A percentile compares a stretch with the other conserved stretches of the same genome.
phyloP scores from a whole-genome alignment of 1,139 yeast species.

The Lodderomyces parapsilosis region DNA sequence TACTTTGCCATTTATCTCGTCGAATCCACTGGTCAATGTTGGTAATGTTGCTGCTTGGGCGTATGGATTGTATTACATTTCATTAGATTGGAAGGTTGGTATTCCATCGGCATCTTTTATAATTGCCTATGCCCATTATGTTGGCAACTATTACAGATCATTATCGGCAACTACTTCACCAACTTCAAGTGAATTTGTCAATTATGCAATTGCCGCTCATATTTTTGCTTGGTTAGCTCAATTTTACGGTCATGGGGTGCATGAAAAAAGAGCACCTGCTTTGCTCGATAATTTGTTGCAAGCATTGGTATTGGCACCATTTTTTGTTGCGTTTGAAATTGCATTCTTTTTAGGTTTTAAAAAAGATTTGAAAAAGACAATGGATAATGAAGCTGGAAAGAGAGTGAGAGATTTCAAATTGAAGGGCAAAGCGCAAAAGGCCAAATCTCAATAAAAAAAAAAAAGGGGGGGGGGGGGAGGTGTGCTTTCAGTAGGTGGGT shows the following conservation, averaged over 20 bases:
- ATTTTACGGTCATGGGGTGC: slow-evolving; percentile 83
- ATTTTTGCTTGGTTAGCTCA: slow-evolving; percentile 76
- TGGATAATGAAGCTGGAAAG: slow-evolving; percentile 53
- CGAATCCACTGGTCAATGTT: slow-evolving; percentile 37
- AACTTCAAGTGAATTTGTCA: slow-evolving; percentile 21
- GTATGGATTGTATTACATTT: slow-evolving; percentile 42
- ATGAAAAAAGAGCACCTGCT: slow-evolving; percentile 86
- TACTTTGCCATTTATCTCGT: slow-evolving; percentile 9
- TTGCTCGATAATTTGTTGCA: slow-evolving; percentile 77
- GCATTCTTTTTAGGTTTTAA: slow-evolving; percentile 66
- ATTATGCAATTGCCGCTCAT: slow-evolving; percentile 41
- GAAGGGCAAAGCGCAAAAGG: slow-evolving; percentile 13
- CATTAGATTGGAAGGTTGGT: slow-evolving; percentile 45
- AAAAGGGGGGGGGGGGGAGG: not conserved
- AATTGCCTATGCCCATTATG: slow-evolving; percentile 42
- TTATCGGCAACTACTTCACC: slow-evolving; percentile 22
- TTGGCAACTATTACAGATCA: slow-evolving; percentile 21
- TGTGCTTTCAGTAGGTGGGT: not conserved
- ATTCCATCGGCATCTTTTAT: slow-evolving; percentile 36
- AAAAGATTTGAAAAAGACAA: slow-evolving; percentile 49
- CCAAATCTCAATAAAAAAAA: slow-evolving; percentile 8
- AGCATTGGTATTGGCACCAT: slow-evolving; percentile 89
- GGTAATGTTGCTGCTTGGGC: slow-evolving; percentile 33
- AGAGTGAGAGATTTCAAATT: slow-evolving; percentile 24
- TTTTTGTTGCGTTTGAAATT: slow-evolving; percentile 78